Conservation (phyloP, 208 protist genomes). For the Porcisia deanei region DNA sequence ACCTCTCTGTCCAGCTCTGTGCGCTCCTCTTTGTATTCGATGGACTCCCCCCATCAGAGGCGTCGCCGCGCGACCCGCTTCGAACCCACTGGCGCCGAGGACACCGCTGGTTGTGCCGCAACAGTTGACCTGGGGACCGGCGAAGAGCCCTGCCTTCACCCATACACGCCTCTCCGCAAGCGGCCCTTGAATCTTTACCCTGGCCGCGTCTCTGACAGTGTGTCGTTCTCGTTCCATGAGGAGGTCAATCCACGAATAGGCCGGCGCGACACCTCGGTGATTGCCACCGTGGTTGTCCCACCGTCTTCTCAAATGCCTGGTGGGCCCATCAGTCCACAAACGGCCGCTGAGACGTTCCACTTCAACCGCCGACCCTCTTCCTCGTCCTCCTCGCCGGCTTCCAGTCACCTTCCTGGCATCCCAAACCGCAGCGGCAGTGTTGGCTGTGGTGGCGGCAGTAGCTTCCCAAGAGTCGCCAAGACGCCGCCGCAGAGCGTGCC, state of each 20-base stretch:
- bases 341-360: neutral
- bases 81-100: neutral
- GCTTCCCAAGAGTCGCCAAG: conserved; percentile 7
- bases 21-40: conserved; percentile 1
- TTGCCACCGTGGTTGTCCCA: neutral
- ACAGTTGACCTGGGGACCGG: neutral
- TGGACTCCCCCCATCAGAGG: conserved; percentile 12
- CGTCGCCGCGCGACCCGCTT: conserved; percentile 12
- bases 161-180: conserved; percentile 17
- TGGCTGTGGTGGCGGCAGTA: conserved; percentile 1
- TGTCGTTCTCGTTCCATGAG: neutral
- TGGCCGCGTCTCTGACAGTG: neutral
- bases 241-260: neutral
- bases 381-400: conserved; percentile 5
- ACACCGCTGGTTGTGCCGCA: neutral
- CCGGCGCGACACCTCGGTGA: neutral
- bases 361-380: conserved; percentile 11
- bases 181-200: conserved; percentile 9
- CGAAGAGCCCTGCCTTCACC: conserved; percentile 7
- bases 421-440: neutral
- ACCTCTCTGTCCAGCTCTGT: neutral
- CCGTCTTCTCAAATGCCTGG: neutral
- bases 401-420: conserved; percentile 6
- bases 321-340: neutral
- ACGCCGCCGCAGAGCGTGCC: neutral